Conservation (phyloP, 2,329 filamentous ascomycete species). For the Madurella mycetomatis region DNA sequence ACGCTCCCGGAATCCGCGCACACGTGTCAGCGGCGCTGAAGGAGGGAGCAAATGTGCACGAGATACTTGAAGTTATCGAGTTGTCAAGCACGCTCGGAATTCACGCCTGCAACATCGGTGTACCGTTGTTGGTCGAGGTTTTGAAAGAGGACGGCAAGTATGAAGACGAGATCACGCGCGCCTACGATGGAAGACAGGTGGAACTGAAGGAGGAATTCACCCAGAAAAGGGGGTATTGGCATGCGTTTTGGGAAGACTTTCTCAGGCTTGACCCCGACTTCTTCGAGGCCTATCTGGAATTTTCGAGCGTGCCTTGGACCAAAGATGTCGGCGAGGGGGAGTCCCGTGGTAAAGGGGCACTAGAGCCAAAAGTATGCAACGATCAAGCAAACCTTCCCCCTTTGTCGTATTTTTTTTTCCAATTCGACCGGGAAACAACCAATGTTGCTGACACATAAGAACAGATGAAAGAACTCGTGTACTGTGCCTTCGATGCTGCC, state of each 20-base stretch:
- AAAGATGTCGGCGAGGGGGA: conserved; percentile 25
- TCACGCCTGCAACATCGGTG: conserved; percentile 43
- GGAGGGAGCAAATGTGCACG: conserved; percentile 36
- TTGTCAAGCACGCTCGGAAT: conserved; percentile 42
- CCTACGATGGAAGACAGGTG: conserved; percentile 34
- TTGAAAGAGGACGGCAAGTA: conserved; percentile 38
- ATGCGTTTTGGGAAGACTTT: conserved; percentile 42
- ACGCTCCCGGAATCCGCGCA: conserved; percentile 38
- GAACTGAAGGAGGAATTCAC: conserved; percentile 40
- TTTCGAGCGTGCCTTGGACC: conserved; percentile 40
- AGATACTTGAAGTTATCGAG: conserved; percentile 44
- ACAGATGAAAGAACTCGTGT: conserved; percentile 42
- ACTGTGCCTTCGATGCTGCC: conserved; percentile 45
- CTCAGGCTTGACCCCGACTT: conserved; percentile 42
- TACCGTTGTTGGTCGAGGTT: conserved; percentile 43
- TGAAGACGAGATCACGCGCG: conserved; percentile 29
- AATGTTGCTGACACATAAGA: too few relatives aligned
- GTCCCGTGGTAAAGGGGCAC: conserved; percentile 22
- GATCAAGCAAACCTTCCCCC: neutral
- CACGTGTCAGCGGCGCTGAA: conserved; percentile 37
- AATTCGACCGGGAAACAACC: too few relatives aligned
- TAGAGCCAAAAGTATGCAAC: conserved; percentile 39
- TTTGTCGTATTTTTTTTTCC: too few relatives aligned
- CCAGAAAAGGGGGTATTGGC: conserved; percentile 44
- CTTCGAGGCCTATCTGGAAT: conserved; percentile 44